phyloP scores from a whole-genome alignment of 2,329 filamentous ascomycete species.

The Paecilomyces sp. region DNA sequence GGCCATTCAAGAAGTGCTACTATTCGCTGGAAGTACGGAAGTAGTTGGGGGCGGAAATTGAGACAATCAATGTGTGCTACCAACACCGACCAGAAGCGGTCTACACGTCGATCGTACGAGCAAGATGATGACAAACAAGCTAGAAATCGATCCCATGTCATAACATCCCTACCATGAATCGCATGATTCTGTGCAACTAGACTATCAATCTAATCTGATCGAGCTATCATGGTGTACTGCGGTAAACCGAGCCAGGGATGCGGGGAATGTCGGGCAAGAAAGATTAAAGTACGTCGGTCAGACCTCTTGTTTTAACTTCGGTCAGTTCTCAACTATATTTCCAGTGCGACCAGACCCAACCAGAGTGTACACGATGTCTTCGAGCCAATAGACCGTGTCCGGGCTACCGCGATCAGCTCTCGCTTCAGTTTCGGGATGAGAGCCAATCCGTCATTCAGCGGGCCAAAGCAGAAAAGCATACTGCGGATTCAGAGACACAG shows the following conservation, averaged over 20 bases:
- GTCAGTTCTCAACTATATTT: constrained; percentile 2
- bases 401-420: constrained; percentile 58
- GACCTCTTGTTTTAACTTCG: constrained; percentile 9
- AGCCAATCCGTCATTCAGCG: constrained; percentile 56
- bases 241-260: constrained; percentile 28
- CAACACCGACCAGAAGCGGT: background rate
- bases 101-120: background rate
- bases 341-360: constrained; percentile 55
- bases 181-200: background rate
- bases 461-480: constrained; percentile 25
- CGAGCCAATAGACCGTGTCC: constrained; percentile 55
- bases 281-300: constrained; percentile 17
- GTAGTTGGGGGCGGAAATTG: background rate
- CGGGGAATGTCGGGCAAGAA: constrained; percentile 24
- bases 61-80: background rate
- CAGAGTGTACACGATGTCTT: constrained; percentile 57
- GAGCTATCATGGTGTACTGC: constrained; percentile 19
- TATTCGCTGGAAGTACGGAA: background rate
- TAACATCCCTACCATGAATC: background rate
- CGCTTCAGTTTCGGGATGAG: constrained; percentile 61
- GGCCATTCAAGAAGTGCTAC: too few relatives aligned
- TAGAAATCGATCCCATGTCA: background rate
- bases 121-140: background rate
- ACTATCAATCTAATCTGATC: background rate
- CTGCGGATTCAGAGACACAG: background rate